Conservation (phyloP, 2,329 filamentous ascomycete species). For the Hypoxylon sp. region DNA sequence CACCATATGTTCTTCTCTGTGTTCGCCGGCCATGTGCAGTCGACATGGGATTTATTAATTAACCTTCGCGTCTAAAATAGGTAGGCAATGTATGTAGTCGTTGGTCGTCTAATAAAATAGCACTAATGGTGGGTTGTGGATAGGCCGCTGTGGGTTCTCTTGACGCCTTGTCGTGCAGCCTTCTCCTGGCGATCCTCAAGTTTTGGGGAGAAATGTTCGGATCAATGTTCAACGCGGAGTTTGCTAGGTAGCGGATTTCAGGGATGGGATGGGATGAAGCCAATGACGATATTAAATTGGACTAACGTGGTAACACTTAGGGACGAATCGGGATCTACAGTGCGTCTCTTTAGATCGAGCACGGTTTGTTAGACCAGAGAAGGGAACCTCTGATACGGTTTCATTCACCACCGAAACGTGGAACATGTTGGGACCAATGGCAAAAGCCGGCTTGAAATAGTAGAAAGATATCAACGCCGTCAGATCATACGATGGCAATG, state of each 20-base stretch:
- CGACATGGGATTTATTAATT: constrained; percentile 19
- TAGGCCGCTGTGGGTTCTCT: constrained; percentile 13
- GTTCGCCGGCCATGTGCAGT: constrained; percentile 18
- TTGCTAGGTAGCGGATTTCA: constrained; percentile 8
- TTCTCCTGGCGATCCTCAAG: constrained; percentile 24
- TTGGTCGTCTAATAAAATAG: neutral
- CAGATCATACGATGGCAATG: constrained; percentile 31
- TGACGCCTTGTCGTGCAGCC: constrained; percentile 15
- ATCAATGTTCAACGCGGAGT: constrained; percentile 7
- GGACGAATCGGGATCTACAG: constrained; percentile 31
- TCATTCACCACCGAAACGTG: constrained; percentile 15
- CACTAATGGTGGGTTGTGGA: constrained; percentile 19
- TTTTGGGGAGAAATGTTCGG: constrained; percentile 7
- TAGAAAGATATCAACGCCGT: constrained; percentile 2
- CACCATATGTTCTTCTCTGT: constrained; percentile 3
- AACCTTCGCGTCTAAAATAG: constrained; percentile 9
- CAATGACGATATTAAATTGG: constrained; percentile 27
- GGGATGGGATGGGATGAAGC: constrained; percentile 16
- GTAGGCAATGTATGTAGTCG: too few relatives aligned
- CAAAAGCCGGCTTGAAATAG: constrained; percentile 2
- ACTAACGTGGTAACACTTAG: constrained; percentile 14
- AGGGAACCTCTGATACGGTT: constrained; percentile 10
- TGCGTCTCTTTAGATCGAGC: constrained; percentile 4
- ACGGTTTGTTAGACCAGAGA: too few relatives aligned
- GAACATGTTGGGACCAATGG: constrained; percentile 8